Evolutionary conservation across 306 rosid genomes (phyloP).

Genomic region (Trifolium pratense): DNA sequence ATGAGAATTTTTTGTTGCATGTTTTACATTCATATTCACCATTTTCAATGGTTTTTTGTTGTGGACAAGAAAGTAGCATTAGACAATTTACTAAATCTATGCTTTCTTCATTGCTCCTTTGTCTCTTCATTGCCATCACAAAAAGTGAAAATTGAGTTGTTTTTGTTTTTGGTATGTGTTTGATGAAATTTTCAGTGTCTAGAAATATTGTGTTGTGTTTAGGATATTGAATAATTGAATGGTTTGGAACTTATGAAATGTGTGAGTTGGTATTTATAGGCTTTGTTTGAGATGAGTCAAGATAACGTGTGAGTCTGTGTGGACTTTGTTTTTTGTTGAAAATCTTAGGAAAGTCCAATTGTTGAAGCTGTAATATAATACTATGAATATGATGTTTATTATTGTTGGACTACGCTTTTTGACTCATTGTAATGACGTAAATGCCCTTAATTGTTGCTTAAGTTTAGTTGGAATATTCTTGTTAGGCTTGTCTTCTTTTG

Average conservation of each 20-base stretch:
- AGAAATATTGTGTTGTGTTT: slow-evolving; percentile 1
- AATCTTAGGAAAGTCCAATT: background rate
- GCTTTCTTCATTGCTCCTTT: slow-evolving; percentile 33
- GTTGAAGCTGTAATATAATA: background rate
- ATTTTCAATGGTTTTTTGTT: slow-evolving; percentile 27
- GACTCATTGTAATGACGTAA: slow-evolving; percentile 31
- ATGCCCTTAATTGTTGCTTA: background rate
- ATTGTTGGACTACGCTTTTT: slow-evolving; percentile 29
- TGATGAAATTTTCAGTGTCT: slow-evolving; percentile 1
- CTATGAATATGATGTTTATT: too few species aligned
- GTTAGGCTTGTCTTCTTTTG: background rate
- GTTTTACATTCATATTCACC: slow-evolving; percentile 73
- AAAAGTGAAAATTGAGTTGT: background rate
- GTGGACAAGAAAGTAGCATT: slow-evolving; percentile 49
- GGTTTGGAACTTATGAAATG: background rate
- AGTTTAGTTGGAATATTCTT: background rate
- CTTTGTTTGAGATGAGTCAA: slow-evolving; percentile 6
- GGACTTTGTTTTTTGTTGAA: slow-evolving; percentile 2
- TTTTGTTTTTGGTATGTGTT: background rate
- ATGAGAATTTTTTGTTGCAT: slow-evolving; percentile 70
- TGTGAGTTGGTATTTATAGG: slow-evolving; percentile 35
- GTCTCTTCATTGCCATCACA: slow-evolving; percentile 53
- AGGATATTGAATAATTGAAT: slow-evolving; percentile 29
- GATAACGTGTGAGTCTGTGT: slow-evolving; percentile 3
- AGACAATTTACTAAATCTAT: slow-evolving; percentile 48